A percentile compares a stretch with the other conserved stretches of the same genome.
These are phyloP conservation scores for Oldenlandia corymbosa DNA, from an alignment of 257 asterid genomes.

Conservation along the genomic window DNA sequence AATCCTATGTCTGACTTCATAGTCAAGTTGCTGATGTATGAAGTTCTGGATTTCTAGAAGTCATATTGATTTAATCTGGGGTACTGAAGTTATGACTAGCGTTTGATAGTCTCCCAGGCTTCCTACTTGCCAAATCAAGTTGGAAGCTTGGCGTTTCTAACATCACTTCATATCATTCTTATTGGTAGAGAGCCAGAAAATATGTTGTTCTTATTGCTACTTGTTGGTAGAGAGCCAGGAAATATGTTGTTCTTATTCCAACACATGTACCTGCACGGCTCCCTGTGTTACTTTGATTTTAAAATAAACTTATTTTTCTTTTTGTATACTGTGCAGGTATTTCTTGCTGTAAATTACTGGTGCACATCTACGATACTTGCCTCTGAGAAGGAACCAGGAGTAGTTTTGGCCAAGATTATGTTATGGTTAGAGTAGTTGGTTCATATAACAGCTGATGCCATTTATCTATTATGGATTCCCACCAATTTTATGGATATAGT, in stretches of 20 bases:
- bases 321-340: slow-evolving; percentile 14
- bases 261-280: too few species aligned
- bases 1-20: too few species aligned
- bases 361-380: too few species aligned
- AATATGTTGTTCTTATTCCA: background rate
- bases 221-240: background rate
- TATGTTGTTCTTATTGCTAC: background rate
- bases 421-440: slow-evolving; percentile 8
- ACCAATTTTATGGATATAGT: slow-evolving; percentile 23
- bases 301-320: background rate
- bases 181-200: background rate
- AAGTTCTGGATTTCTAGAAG: background rate
- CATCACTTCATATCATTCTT: background rate
- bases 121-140: too few species aligned
- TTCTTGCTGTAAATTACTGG: background rate
- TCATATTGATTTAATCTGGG: background rate
- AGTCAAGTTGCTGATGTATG: background rate
- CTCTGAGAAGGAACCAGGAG: background rate
- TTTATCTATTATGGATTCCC: slow-evolving; percentile 32
- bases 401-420: background rate
- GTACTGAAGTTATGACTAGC: background rate
- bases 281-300: too few species aligned
- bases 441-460: slow-evolving; percentile 17
- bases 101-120: background rate
- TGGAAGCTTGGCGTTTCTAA: background rate